Conservation (phyloP, 176 grass and related monocot species). For the Chrysopogon serrulatus region DNA sequence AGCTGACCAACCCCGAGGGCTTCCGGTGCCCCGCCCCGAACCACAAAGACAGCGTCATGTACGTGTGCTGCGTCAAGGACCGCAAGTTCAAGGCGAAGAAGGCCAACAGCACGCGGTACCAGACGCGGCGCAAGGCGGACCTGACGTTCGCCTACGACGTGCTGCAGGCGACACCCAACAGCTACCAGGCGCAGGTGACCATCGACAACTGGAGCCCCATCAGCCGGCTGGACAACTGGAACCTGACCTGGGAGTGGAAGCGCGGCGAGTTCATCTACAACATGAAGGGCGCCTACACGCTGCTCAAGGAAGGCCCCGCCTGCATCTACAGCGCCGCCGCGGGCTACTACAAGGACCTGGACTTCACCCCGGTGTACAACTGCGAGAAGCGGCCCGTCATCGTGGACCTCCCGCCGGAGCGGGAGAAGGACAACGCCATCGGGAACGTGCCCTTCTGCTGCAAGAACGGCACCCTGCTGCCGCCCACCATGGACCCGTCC, state of each 20-base stretch:
- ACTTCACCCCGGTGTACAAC: constrained; percentile 75
- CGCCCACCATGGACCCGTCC: constrained; percentile 59
- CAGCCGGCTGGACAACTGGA: constrained; percentile 90
- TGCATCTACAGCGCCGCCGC: constrained; percentile 72
- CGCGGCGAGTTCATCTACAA: constrained; percentile 82
- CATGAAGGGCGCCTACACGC: constrained; percentile 84
- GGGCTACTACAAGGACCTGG: constrained; percentile 58
- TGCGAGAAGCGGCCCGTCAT: constrained; percentile 88
- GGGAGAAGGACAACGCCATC: constrained; percentile 64
- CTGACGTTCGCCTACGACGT: constrained; percentile 88
- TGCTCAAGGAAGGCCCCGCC: constrained; percentile 51
- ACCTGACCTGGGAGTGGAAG: constrained; percentile 98
- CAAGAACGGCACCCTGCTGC: constrained; percentile 90
- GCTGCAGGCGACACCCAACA: constrained; percentile 57
- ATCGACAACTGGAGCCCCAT: constrained; percentile 92
- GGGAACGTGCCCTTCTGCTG: constrained; percentile 89
- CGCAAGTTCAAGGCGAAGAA: constrained; percentile 65
- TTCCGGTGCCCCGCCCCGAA: constrained; percentile 64
- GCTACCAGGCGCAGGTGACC: constrained; percentile 79
- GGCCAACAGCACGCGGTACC: constrained; percentile 38
- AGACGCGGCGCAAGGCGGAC: constrained; percentile 56
- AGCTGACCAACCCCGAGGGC: constrained; percentile 51
- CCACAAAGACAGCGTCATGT: constrained; percentile 68
- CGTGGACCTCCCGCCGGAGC: constrained; percentile 83
- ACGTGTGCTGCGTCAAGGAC: constrained; percentile 79